Conservation (phyloP, 305 asterid species). For the Salvia sclarea region DNA sequence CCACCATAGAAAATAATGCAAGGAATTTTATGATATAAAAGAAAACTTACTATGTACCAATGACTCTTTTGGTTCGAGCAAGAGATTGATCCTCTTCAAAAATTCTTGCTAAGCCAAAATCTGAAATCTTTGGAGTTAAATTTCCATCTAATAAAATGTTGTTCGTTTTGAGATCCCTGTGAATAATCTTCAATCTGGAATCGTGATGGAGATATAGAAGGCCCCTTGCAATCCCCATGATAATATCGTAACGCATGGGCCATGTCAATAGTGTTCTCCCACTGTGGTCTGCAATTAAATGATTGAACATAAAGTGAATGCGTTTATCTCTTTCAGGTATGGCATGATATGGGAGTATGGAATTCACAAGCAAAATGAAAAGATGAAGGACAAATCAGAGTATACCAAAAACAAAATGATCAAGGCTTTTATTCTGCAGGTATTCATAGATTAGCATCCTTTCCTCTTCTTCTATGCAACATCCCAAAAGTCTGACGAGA, state of each 20-base stretch:
- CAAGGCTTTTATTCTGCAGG: conserved; percentile 39
- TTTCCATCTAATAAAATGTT: conserved; percentile 37
- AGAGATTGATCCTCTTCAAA: conserved; percentile 31
- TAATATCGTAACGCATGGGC: conserved; percentile 37
- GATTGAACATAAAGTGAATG: not conserved
- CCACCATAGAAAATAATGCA: not conserved
- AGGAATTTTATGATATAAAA: not conserved
- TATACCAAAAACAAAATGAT: conserved; percentile 38
- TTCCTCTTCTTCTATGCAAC: conserved; percentile 38
- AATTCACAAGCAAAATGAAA: not conserved
- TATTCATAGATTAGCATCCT: conserved; percentile 43
- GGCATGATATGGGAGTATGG: not conserved
- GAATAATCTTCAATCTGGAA: conserved; percentile 39
- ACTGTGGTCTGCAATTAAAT: conserved; percentile 21
- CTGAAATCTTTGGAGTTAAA: conserved; percentile 41
- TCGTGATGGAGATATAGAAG: conserved; percentile 43
- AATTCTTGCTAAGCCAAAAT: conserved; percentile 43
- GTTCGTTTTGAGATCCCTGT: conserved; percentile 44
- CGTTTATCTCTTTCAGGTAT: too few relatives aligned
- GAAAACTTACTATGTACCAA: conserved; percentile 42
- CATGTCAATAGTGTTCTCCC: conserved; percentile 29
- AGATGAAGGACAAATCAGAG: too few relatives aligned
- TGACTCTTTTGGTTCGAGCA: conserved; percentile 35
- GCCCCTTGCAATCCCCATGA: conserved; percentile 37
- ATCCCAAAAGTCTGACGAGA: conserved; percentile 43